Base-by-base conservation (phyloP, 352 stramenopile species). In the Sclerospora graminicola region DNA sequence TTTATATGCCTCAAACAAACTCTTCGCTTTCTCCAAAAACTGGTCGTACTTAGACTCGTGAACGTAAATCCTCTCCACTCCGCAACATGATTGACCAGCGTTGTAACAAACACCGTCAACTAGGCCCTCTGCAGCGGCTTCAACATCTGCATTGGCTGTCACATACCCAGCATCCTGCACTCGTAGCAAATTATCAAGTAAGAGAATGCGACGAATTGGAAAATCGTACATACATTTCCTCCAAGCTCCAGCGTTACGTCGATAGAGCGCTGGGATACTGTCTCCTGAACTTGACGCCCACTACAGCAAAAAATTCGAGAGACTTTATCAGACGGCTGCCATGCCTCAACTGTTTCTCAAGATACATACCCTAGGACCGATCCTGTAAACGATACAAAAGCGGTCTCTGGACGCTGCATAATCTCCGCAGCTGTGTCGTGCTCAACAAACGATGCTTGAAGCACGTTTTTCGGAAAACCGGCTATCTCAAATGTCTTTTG, bases 31-130 rank as follows among this genome's bases (percentile, higher is more conserved):
- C 13, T 76, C 70, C 31, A 89, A 38, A 33, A 94, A 94, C 44
- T 64, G 46, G 50, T 94, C 72, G 55, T 89, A 89, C 45, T 88
- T 76, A 34, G 54, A 58, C 38, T 82, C 69, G 45, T 94, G 79
- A 26, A 94, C 82, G 47, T 89, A 94, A 44, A 89, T 83, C 31
- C 82, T 66, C 58, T 94, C 82, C 35, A 88, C 65, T 41, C 65
- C 75, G 45, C 79, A 89, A 61, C 82, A 91, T 24, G 76, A 89
- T 62, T 94, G 82, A 14, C 82, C 82, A 2, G 79, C 71, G 51
- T 91, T 91, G 58, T 85, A 91, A 59, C 82, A 84, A 41, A 70
- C 78, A 23, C 79, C 77, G 43, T 90, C 82, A 14, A 87, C 70
- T n/a, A 89, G 54, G 14, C 67, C 62, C 26, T 84, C 77, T 2